Percentiles rank a stretch among this genome's conserved stretches.
These are phyloP conservation scores for Gracilariopsis chorda DNA, from an alignment of 23 red algal species.

Conservation along the genomic window DNA sequence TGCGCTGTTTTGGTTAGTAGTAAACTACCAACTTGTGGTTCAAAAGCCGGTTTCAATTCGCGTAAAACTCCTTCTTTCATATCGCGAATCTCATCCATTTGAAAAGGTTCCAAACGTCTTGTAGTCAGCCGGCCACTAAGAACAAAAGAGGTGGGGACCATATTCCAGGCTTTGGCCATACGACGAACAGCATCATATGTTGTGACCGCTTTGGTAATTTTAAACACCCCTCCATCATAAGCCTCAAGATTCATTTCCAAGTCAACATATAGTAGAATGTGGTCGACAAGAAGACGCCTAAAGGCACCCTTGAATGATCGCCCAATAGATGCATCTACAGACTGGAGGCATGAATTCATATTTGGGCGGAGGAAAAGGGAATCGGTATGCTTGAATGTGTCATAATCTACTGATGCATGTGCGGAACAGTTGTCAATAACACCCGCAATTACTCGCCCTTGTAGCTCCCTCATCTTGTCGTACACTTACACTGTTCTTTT, in stretches of 20 bases:
- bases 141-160: not conserved
- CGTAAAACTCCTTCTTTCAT: not conserved
- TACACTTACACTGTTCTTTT: not conserved
- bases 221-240: not conserved
- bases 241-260: not conserved
- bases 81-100: not conserved
- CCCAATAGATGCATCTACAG: not conserved
- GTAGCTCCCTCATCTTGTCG: not conserved
- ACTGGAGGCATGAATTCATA: not conserved
- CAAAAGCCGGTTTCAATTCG: not conserved
- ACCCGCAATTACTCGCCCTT: not conserved
- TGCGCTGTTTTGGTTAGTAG: not conserved
- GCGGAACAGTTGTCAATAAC: not conserved
- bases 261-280: not conserved
- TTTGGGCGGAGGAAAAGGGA: not conserved
- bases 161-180: not conserved
- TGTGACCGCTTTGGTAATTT: not conserved
- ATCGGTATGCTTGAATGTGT: not conserved
- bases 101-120: not conserved
- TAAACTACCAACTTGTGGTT: not conserved
- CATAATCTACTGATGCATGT: not conserved
- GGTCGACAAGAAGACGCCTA: not conserved
- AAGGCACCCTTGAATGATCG: not conserved
- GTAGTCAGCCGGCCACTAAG: not conserved
- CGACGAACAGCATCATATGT: not conserved